phyloP scores from a whole-genome alignment of 1,284 basidiomycete genomes.

The Sporisorium reilianum region DNA sequence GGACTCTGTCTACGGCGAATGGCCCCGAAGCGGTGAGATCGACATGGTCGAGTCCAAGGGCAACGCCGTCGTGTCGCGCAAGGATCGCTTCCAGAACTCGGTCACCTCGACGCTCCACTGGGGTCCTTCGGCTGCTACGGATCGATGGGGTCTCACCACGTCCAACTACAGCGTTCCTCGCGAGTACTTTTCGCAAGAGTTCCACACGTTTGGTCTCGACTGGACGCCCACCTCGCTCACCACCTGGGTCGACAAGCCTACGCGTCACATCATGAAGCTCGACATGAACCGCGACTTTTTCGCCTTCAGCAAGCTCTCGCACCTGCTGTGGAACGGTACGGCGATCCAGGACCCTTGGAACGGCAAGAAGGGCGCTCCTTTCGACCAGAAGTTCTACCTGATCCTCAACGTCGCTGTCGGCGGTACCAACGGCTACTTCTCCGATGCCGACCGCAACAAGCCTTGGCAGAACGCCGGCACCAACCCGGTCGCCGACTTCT shows the following conservation, averaged over 20 bases:
- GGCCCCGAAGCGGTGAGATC: constrained; percentile 82
- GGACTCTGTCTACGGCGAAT: constrained; percentile 77
- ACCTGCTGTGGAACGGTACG: constrained; percentile 77
- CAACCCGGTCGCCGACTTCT: constrained; percentile 80
- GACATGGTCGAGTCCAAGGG: constrained; percentile 79
- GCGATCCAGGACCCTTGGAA: constrained; percentile 73
- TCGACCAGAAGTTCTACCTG: constrained; percentile 87
- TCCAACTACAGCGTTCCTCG: constrained; percentile 78
- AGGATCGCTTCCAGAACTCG: constrained; percentile 72
- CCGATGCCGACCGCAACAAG: constrained; percentile 74
- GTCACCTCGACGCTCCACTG: constrained; percentile 30
- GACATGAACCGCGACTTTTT: constrained; percentile 76
- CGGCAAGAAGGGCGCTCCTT: constrained; percentile 74
- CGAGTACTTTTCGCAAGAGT: constrained; percentile 77
- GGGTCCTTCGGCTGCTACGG: constrained; percentile 24
- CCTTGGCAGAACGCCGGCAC: too few species aligned
- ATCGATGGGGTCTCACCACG: constrained; percentile 33
- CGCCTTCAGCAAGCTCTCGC: constrained; percentile 79
- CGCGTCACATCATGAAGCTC: constrained; percentile 75
- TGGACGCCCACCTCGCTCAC: constrained; percentile 83
- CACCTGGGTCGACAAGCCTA: constrained; percentile 73
- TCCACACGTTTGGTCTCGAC: constrained; percentile 83
- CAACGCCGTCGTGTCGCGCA: constrained; percentile 74
- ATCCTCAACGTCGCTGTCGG: constrained; percentile 84
- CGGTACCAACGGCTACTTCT: constrained; percentile 80